These are phyloP conservation scores for Pythium monospermum DNA, from an alignment of 352 stramenopile genomes.

Conservation along the genomic window DNA sequence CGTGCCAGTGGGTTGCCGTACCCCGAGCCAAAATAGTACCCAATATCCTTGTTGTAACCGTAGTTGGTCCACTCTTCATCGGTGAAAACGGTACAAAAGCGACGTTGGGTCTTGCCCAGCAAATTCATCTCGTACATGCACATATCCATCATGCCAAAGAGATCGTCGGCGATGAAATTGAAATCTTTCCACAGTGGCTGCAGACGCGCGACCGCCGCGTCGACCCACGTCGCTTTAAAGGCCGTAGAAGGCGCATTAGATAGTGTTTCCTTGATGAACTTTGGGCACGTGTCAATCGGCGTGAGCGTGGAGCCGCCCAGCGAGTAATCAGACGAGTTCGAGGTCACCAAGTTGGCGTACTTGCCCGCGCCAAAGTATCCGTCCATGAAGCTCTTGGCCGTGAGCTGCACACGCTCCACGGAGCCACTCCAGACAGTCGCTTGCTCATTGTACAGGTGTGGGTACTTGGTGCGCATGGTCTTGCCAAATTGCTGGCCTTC, in stretches of 20 bases:
- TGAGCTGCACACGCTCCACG: slow-evolving; percentile 46
- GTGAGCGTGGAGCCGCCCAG: slow-evolving; percentile 46
- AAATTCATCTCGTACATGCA: slow-evolving; percentile 57
- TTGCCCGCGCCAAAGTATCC: slow-evolving; percentile 37
- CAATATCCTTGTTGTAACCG: slow-evolving; percentile 46
- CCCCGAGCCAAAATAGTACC: slow-evolving; percentile 51
- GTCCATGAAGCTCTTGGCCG: slow-evolving; percentile 43
- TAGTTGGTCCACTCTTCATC: slow-evolving; percentile 53
- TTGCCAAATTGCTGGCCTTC: slow-evolving; percentile 39
- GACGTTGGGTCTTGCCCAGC: slow-evolving; percentile 28
- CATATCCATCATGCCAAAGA: slow-evolving; percentile 44
- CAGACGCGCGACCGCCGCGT: slow-evolving; percentile 20
- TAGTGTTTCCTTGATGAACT: slow-evolving; percentile 35
- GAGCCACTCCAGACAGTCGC: slow-evolving; percentile 41
- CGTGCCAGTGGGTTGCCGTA: slow-evolving; percentile 38
- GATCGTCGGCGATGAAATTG: slow-evolving; percentile 28
- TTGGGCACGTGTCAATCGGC: slow-evolving; percentile 45
- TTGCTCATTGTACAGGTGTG: slow-evolving; percentile 33
- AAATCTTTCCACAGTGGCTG: slow-evolving; percentile 37
- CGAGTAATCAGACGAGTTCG: slow-evolving; percentile 30
- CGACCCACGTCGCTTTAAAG: slow-evolving; percentile 8
- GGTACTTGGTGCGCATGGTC: slow-evolving; percentile 34
- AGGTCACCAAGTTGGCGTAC: slow-evolving; percentile 32
- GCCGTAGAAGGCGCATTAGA: slow-evolving; percentile 5
- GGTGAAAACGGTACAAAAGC: slow-evolving; percentile 47